Base-by-base conservation (phyloP, 169 alveolate species). In the Ichthyophthirius multifiliis region DNA sequence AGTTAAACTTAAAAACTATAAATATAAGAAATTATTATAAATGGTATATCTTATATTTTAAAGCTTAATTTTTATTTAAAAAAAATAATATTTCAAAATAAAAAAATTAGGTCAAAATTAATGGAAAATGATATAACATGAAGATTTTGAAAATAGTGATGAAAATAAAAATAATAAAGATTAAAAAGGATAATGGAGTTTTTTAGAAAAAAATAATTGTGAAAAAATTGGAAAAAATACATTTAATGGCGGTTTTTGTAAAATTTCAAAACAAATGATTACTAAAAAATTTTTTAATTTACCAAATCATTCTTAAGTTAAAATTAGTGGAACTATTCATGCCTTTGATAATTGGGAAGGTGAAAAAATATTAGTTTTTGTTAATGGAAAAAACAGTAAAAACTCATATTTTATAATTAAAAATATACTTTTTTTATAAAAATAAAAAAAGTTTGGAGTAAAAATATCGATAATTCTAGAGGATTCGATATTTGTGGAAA, bases 271-370 rank as follows among this genome's bases (percentile, higher is more conserved):
- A 1, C 18, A 55, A 7, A 10, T 27, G 18, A 55, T 55, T 55
- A 55, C 71, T 27, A 55, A 55, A 55, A 39, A 27, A 15, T 55
- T 55, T 55, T 27, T 27, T 27, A 39, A 55, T 27, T 27, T 55
- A 2, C 71, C 71, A 20, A 16, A 55, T 27, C 71, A 55, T 9
- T 15, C 41, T 55, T 6, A 55, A 6, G 18, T 55, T 15, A 55
- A 55, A 55, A 6, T 55, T 12, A 55, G 71, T 27, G 71, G 71
- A 0, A 55, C 71, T 27, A 34, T 55, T 27, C 71, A 55, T 27
- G 71, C 71, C 13, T 55, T 55, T 55, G 71, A 55, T 55, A 55
- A 55, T 16, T 55, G 71, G 71, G 71, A 55, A 55, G 71, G 71
- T 10, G 71, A 55, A 55, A 55, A 55, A 39, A 34, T 55, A 27